Evolutionary conservation across 352 stramenopile species (phyloP), one percentile per base, ranked within the genome.

Genomic region (Phytophthora hibernalis): DNA sequence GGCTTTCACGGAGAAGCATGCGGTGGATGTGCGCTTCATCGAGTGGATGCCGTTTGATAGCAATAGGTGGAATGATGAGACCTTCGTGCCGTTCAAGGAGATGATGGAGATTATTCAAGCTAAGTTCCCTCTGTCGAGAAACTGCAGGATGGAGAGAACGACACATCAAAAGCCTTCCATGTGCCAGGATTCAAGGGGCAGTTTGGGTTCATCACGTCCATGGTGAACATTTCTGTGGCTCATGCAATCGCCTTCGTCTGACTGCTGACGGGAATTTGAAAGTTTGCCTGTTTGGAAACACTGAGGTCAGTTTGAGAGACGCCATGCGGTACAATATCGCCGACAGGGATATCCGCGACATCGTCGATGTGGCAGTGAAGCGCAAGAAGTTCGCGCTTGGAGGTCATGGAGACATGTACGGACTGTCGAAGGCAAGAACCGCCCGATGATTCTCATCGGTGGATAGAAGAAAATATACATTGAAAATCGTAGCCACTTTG

Each of bases 21-120:
- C 77, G 24, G 79, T 99, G 11, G 91, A 99, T 55, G 88, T 99
- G 42, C 91, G 97, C 26, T 99, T 99, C 70, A 99, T 99, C 68
- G 97, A 99, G 85, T 99, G 96, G 93, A 99, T 99, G 97, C 97
- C 97, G 12, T 99, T 99, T 63, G 93, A 98, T 71, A 96, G 96
- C 70, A 99, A 99, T 77, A 77, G 85, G 37, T 99, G 97, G 97
- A 93, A 96, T 59, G 84, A 93, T 50, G 72, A 84, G 45, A 93
- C 85, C 40, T 98, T 99, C 69, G 80, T 99, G 8, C 87, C 90
- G 15, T 99, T 98, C 69, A 73, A 83, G 18, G 94, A 99, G 64
- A 98, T 98, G 93, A 77, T 98, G 58, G 48, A 61, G 10, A 45
- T 70, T 9, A 88, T 93, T 30, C 57, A 69, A 40, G 43, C 61